Base-by-base conservation (phyloP, 2,329 filamentous ascomycete species). In the Clonostachys chloroleuca region DNA sequence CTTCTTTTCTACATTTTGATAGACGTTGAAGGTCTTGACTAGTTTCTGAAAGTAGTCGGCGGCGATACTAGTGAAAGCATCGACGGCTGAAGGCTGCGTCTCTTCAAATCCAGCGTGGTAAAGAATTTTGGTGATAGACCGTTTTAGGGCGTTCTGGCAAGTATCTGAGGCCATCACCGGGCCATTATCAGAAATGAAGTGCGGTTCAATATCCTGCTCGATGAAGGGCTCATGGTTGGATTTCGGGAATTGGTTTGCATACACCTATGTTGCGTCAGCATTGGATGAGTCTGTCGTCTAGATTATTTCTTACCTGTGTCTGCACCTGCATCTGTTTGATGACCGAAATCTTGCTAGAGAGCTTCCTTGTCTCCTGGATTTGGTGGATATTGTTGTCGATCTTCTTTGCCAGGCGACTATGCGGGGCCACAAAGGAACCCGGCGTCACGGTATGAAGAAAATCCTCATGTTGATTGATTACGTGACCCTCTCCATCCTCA, bases 291-390 rank as follows among this genome's bases (percentile, higher is more conserved):
- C 24, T 30, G 24, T 30, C 24, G 24, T 30, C 9, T 10, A 6
- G 24, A 30, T 30, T 30, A 10, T 30, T 13, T 14, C 73, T 62
- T 80, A 90, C 89, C 80, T 96, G 94, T 45, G 91, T 89, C 65
- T 99, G 94, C 46, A 97, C 83, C 69, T 99, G 94, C 94, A 99
- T 99, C 70, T 99, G 94, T 72, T 97, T 99, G 63, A 99, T 94
- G 51, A 99, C 90, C 43, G 89, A 86, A 63, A 99, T 96, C 69
- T 97, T 99, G 12, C 91, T 91, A 59, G 91, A 95, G 33, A 99
- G 80, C 63, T 96, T 97, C 56, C 94, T 81, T 1, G 94, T 99
- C 59, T 97, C 92, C 65, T 99, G 94, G 78, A 99, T 92, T 62
- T 96, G 92, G 51, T 83, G 83, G 67, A 97, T 89, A 57, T 99